Percentiles rank a stretch among this genome's conserved stretches.
These are phyloP conservation scores for Populus tomentosa DNA, from an alignment of 441 rosid species.

Conservation along the genomic window DNA sequence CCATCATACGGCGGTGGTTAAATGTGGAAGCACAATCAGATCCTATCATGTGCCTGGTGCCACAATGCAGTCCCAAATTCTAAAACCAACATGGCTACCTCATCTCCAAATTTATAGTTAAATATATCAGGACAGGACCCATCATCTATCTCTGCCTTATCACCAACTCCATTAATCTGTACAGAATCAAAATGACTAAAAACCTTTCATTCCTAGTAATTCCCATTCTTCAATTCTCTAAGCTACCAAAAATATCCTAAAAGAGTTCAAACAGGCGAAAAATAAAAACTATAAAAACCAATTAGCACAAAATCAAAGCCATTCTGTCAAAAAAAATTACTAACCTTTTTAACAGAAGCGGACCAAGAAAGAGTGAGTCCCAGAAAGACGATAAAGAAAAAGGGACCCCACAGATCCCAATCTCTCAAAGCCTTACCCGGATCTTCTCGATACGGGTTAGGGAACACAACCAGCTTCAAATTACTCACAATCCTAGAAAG, in stretches of 20 bases:
- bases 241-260: background rate
- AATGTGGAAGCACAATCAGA: background rate
- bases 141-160: background rate
- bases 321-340: background rate
- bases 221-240: background rate
- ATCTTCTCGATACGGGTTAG: constrained; percentile 87
- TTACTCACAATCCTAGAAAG: constrained; percentile 89
- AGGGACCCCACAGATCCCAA: constrained; percentile 99
- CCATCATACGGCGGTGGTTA: background rate
- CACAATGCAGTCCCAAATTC: background rate
- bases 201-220: background rate
- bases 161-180: background rate
- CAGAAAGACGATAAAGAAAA: constrained; percentile 86
- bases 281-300: background rate
- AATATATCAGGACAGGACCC: background rate
- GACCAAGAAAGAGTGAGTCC: constrained; percentile 95
- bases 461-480: constrained; percentile 92
- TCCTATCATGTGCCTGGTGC: background rate
- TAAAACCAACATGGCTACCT: background rate
- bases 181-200: background rate
- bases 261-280: background rate
- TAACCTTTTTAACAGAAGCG: constrained; percentile 80
- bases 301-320: background rate
- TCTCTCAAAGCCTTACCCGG: constrained; percentile 93
- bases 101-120: background rate